Base-by-base conservation (phyloP, 371 early-diverging fungal genomes). In the Lichtheimia ornata region DNA sequence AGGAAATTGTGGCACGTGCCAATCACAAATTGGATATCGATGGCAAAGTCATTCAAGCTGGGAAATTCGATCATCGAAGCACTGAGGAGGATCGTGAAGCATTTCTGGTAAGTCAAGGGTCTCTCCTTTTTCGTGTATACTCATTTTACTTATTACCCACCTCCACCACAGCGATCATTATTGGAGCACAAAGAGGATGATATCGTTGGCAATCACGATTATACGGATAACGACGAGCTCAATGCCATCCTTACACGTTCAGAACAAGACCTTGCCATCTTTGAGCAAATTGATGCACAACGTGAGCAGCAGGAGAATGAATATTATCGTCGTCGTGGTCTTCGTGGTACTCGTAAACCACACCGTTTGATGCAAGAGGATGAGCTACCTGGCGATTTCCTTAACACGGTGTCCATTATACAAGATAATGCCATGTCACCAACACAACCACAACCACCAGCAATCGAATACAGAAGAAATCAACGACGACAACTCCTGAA, bases 31-130 rank as follows among this genome's bases (percentile, higher is more conserved):
- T 97, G 43, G 95, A 95, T 64, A 90, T 99, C 67, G 99, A 99
- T 69, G 97, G 96, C 62, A 97, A 97, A 73, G 95, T 99, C 56
- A 99, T 99, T 67, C 99, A 99, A 72, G 98, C 98, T 50, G 99
- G 99, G 66, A 98, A 97, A 82, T 98, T 95, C 66, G 99, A 98
- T 71, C 91, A 99, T 70, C 96, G 97, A 69, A 92, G 93, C 72
- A 91, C 95, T 0, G 92, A 90, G 30, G 90, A 92, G 64, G 99
- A 98, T 73, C 92, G 97, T 45, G 97, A 97, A 61, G 88, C 87
- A 7, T 86, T 95, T 61, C 72, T 97, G 71, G 72, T 71, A 67
- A 41, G 62, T 59, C 15, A 6, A n/a, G 49, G 13, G 13, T 3
- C 18, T 13, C 11, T 54, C 0, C 40, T 11, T 51, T 7, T 30